Conservation (phyloP, 2,329 filamentous ascomycete genomes). For the Fusarium sororula region DNA sequence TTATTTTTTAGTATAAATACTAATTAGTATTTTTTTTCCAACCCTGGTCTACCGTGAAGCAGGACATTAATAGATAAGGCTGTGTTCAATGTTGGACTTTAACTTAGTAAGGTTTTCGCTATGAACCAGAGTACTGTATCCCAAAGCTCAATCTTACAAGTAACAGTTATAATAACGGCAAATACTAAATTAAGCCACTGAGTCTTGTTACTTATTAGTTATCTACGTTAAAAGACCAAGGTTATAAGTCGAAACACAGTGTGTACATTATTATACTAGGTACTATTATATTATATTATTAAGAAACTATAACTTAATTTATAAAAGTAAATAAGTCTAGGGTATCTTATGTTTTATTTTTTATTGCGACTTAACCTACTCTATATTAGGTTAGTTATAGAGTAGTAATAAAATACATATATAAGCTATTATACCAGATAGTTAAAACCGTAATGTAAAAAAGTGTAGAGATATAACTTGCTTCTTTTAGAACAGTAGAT, state of each 20-base stretch:
- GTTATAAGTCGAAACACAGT: fast-evolving
- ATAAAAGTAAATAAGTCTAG: background rate
- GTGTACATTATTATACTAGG: fast-evolving
- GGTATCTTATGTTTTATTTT: background rate
- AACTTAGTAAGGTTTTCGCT: background rate
- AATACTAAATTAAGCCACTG: fast-evolving
- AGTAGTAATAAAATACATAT: background rate
- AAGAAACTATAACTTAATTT: background rate
- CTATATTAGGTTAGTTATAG: background rate
- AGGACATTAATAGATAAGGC: background rate
- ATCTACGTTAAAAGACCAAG: fast-evolving
- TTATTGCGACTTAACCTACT: background rate
- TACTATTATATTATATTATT: background rate
- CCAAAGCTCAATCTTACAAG: too few species aligned
- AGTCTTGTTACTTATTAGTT: fast-evolving
- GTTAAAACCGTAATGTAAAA: too few species aligned
- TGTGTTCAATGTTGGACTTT: background rate
- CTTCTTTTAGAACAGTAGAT: background rate
- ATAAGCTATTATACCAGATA: fast-evolving
- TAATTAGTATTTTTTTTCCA: too few species aligned
- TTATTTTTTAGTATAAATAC: too few species aligned
- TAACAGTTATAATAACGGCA: fast-evolving
- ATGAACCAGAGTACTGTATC: too few species aligned
- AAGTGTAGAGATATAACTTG: too few species aligned
- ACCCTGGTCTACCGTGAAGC: too few species aligned